Conservation (phyloP, 352 stramenopile genomes). For the Globisporangium echinulatum region DNA sequence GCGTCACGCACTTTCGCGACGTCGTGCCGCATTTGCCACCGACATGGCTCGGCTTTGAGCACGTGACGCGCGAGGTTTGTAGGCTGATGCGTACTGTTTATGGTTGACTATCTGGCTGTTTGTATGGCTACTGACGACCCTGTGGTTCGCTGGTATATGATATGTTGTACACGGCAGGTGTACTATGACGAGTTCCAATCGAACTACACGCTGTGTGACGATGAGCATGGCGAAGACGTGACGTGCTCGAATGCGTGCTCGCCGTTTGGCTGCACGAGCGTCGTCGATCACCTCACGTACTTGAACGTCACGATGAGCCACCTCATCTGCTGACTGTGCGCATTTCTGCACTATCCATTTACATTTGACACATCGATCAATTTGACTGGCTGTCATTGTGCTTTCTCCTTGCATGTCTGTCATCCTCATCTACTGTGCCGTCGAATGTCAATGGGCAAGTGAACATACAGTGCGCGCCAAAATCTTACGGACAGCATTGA, state of each 20-base stretch:
- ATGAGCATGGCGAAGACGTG: conserved; percentile 53
- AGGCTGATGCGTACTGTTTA: not conserved
- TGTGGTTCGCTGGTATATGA: not conserved
- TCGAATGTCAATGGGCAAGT: no score
- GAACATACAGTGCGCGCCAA: no score
- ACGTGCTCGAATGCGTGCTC: conserved; percentile 67
- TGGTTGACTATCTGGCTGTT: not conserved
- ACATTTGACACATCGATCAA: no score
- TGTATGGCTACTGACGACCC: not conserved
- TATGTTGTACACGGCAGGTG: conserved; percentile 27
- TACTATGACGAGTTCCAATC: conserved; percentile 79
- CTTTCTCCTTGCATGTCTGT: no score
- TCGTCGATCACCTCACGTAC: conserved; percentile 83
- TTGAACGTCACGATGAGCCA: conserved; percentile 87
- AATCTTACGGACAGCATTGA: no score
- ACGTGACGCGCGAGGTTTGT: conserved; percentile 61
- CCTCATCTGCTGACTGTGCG: conserved; percentile 50
- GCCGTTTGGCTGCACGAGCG: conserved; percentile 69
- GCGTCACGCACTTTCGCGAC: conserved; percentile 75
- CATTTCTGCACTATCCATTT: no score
- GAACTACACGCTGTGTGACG: conserved; percentile 52
- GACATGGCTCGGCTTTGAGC: conserved; percentile 68
- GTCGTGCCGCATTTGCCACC: conserved; percentile 72
- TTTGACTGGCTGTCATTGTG: no score
- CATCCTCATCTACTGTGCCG: no score